Evolutionary conservation across 768 basidiomycete species (phyloP), one percentile per base, ranked within the genome.

Genomic region (Hygrophorus pudorinus): DNA sequence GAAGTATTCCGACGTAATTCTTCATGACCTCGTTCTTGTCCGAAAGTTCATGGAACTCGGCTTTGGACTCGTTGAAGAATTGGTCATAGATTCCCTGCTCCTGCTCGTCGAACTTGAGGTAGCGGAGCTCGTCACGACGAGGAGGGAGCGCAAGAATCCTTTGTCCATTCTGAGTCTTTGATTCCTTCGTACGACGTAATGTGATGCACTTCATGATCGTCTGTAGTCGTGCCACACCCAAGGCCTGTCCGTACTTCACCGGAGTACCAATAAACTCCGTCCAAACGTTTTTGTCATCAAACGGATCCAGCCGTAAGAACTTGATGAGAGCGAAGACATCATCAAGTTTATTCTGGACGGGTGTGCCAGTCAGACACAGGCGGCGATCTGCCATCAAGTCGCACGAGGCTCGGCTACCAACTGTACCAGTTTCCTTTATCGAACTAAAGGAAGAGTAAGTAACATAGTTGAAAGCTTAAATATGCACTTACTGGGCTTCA

Each of bases 301-400:
- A 83, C 1, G 96, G 96, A 17, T 80, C 75, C 54, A 98, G 62
- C 16, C 92, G 84, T 44, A 99, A 65, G 65, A 99, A 98, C 64
- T 96, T 96, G 72, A 99, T 81, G 47, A 99, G 71, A 4, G 96
- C 96, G 62, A 85, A 98, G 40, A 99, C 85, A 58, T 99, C 96
- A 65, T 98, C 96, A 42, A 98, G 77, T 63, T 94, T 96, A 72
- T 99, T 99, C 67, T 99, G 96, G 30, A 99, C 91, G 1, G 96
- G 96, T 6, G 96, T 99, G 45, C 96, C 96, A n/a, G 93, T 93
- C 32, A 99, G 70, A 61, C 90, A 93, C 34, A 97, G 69, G 12
- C 96, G 81, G 42, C 96, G 81, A 57, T 97, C 89, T 12, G 96
- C 90, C 62, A 85, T 76, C 39, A 99, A 75, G 60, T 96, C 92